Base-by-base conservation (phyloP, 2,329 filamentous ascomycete genomes). In the Arthrobotrys pseudoclavata region DNA sequence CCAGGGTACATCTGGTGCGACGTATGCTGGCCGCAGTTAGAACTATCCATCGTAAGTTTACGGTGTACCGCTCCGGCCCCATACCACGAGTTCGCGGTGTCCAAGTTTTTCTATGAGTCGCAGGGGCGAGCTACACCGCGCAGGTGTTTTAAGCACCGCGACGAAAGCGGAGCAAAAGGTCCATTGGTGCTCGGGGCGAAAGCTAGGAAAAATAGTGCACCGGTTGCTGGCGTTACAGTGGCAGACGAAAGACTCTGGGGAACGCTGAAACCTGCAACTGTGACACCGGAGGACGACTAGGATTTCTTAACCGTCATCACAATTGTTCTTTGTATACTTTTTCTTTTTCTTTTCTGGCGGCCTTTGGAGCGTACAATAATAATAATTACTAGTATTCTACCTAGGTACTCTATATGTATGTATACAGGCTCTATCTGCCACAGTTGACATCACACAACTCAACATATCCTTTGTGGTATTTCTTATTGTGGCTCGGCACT, bases 51-150 rank as follows among this genome's bases (percentile, higher is more conserved):
- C 10, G 80, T 79, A 37, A 37, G 10, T 12, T 50, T 77, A 12
- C 67, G 81, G 9, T 84, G 83, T 15, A 34, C 69, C 1, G 80
- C 71, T 1, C 79, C 80, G 0, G 82, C 79, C 1, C 77, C 78
- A 1, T 62, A 80, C 40, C 83, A 84, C 31, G 80, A 82, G 63
- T 84, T 84, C 61, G 69, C 81, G 0, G 70, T 83, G 0, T 84
- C 83, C 0, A 69, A 50, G 0, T 84, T 84, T 75, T 84, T 83
- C 48, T 83, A 82, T 53, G 83, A 84, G 79, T 83, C 82, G 1
- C 83, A 84, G 61, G 83, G 83, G 0, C 61, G 79, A 24, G 45
- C 67, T 1, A 45, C 81, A 9, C 82, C 82, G 1, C 76, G 77
- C 1, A 78, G 62, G 10, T 84, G 83, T 10, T 72, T 4, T 55